These are phyloP conservation scores for Plasmodium gaboni DNA, from an alignment of 169 alveolate genomes.

Conservation along the genomic window DNA sequence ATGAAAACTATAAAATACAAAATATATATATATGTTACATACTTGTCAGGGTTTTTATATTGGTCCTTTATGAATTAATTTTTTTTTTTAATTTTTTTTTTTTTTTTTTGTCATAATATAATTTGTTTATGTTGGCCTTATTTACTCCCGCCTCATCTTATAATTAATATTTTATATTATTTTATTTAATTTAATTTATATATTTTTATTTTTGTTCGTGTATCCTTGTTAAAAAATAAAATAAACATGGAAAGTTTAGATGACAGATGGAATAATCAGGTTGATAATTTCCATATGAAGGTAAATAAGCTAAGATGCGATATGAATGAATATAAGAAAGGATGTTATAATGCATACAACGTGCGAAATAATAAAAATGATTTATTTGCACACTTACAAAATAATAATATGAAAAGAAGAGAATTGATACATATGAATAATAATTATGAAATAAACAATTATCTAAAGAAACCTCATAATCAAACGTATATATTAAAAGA, in stretches of 20 bases:
- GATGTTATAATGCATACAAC: slow-evolving; percentile 14
- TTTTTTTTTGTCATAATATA: not conserved
- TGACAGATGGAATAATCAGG: slow-evolving; percentile 49
- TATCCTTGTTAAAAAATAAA: not conserved
- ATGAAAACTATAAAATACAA: too few relatives aligned
- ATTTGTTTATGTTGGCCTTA: too few relatives aligned
- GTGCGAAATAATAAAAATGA: slow-evolving; percentile 15
- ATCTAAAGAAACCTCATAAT: slow-evolving; percentile 21
- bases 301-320: slow-evolving; percentile 44
- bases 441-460: slow-evolving; percentile 23
- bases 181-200: not conserved
- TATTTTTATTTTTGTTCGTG: not conserved
- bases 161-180: not conserved
- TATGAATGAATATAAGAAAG: slow-evolving; percentile 34
- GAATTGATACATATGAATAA: slow-evolving; percentile 54
- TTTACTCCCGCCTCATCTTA: too few relatives aligned
- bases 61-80: not conserved
- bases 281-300: slow-evolving; percentile 40
- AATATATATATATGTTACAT: not conserved
- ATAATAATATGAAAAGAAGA: slow-evolving; percentile 32
- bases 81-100: not conserved
- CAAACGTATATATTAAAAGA: slow-evolving; percentile 14
- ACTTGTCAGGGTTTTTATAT: not conserved
- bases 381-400: slow-evolving; percentile 16
- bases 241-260: slow-evolving; percentile 33